These are phyloP conservation scores for Sarocladiaceae sp. DNA, from an alignment of 2,329 filamentous ascomycete genomes.

Conservation along the genomic window DNA sequence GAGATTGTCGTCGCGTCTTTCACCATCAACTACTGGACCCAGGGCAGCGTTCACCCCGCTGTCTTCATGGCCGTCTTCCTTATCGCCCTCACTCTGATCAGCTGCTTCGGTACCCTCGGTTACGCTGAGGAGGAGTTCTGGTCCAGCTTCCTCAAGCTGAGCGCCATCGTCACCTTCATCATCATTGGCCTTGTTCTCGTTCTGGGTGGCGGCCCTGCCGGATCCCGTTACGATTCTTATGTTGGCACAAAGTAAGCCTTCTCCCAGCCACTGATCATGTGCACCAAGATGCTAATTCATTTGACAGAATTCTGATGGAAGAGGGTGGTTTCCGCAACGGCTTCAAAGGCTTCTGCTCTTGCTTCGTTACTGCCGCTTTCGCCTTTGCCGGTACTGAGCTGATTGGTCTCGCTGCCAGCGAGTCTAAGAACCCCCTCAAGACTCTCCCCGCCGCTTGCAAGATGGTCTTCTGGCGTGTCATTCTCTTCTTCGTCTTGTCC, in stretches of 20 bases:
- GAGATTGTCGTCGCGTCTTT: slow-evolving; percentile 45
- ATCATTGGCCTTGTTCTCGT: slow-evolving; percentile 56
- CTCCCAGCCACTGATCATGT: not conserved
- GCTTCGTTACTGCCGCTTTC: slow-evolving; percentile 71
- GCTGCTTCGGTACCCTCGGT: slow-evolving; percentile 52
- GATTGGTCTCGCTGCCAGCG: slow-evolving; percentile 68
- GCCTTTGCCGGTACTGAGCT: slow-evolving; percentile 70
- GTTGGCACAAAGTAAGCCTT: slow-evolving; percentile 38
- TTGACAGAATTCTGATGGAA: slow-evolving; percentile 33
- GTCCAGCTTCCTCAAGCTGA: slow-evolving; percentile 52
- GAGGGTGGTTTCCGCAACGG: slow-evolving; percentile 63
- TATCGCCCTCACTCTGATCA: slow-evolving; percentile 44
- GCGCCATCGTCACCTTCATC: slow-evolving; percentile 59
- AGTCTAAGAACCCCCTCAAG: slow-evolving; percentile 65
- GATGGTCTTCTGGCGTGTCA: slow-evolving; percentile 64
- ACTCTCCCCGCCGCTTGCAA: slow-evolving; percentile 78
- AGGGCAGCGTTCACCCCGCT: slow-evolving; percentile 32
- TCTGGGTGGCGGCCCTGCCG: slow-evolving; percentile 54
- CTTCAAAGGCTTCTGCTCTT: slow-evolving; percentile 69
- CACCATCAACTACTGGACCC: slow-evolving; percentile 46
- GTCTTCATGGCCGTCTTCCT: slow-evolving; percentile 57
- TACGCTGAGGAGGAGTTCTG: slow-evolving; percentile 59
- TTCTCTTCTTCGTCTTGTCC: slow-evolving; percentile 49
- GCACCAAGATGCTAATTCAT: not conserved
- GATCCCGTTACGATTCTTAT: slow-evolving; percentile 39